A percentile compares a stretch with the other conserved stretches of the same genome.
Evolutionary conservation across 2,329 filamentous ascomycete genomes (phyloP).

Genomic region (Zasmidium cellare): DNA sequence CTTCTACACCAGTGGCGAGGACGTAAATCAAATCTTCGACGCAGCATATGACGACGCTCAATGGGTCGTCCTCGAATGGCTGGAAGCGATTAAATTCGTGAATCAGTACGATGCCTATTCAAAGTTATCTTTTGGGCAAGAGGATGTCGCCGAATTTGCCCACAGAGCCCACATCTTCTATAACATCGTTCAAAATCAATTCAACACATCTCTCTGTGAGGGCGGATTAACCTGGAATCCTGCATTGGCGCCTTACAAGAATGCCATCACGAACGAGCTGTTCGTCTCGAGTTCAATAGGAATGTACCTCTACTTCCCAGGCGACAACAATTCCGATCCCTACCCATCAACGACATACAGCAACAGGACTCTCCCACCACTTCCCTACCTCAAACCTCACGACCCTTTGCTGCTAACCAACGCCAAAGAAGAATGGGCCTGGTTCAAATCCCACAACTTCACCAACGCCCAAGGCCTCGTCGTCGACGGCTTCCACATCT

Average conservation of each 20-base stretch:
- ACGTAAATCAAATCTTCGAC: conserved; percentile 33
- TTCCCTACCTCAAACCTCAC: conserved; percentile 26
- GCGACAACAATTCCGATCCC: conserved; percentile 64
- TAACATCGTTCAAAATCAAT: conserved; percentile 75
- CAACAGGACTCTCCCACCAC: conserved; percentile 48
- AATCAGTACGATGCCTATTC: conserved; percentile 29
- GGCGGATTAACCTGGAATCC: conserved; percentile 95
- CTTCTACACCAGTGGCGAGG: conserved; percentile 28
- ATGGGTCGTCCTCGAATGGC: conserved; percentile 38
- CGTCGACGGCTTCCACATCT: conserved; percentile 86
- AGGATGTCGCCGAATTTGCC: conserved; percentile 74
- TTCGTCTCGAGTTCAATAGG: conserved; percentile 80
- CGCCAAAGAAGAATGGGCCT: conserved; percentile 75
- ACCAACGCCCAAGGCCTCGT: conserved; percentile 70
- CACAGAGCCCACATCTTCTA: conserved; percentile 86
- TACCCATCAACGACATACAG: conserved; percentile 37
- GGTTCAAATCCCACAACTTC: conserved; percentile 80
- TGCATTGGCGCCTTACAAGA: conserved; percentile 80
- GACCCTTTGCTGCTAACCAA: conserved; percentile 63
- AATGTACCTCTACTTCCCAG: conserved; percentile 91
- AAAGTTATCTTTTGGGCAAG: conserved; percentile 67
- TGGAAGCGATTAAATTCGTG: conserved; percentile 35
- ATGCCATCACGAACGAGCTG: conserved; percentile 93
- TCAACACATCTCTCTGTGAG: conserved; percentile 76
- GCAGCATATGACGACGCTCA: conserved; percentile 37